Evolutionary conservation across 306 rosid species (phyloP), one percentile per base, ranked within the genome.

Genomic region (Fragaria vesca): DNA sequence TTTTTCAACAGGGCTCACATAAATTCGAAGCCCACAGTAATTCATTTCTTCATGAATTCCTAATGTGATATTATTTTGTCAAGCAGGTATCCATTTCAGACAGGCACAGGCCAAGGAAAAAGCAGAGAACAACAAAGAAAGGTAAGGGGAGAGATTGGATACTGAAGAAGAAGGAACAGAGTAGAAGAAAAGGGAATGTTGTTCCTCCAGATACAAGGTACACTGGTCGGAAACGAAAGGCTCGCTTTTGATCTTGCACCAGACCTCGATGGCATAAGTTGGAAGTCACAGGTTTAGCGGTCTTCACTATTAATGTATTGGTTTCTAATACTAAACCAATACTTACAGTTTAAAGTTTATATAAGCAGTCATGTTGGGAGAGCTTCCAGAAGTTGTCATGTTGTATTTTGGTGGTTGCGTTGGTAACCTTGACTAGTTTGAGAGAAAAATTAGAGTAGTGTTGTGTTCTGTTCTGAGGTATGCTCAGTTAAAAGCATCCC

Each of bases 191-290:
- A 85, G 99, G 97, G 72, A 87, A 95, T 60, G 83, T 6, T 10
- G 97, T 95, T 46, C 97, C 97, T 24, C 82, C 72, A 3, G 89
- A 95, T 77, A 80, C 96, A 12, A 95, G 88, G 80, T 95, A 91
- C 88, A 93, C 92, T 0, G 97, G 90, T 80, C 91, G 97, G 50
- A 95, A 95, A 81, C 87, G 97, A 2, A 95, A 95, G 87, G 80
- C 83, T 54, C 93, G 88, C 43, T 95, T 95, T 77, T 95, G 87
- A 92, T 66, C 34, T 62, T 46, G 46, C 71, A 46, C 21, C 2
- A 32, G n/a, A 13, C 34, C 71, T 62, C 30, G 15, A 74, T 60
- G n/a, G 1, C 36, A 17, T 54, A 6, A 3, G 58, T 58, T 61
- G 5, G 10, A 51, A 17, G 46, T 24, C n/a, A 45, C 55, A 16